Conservation (phyloP, 2,329 filamentous ascomycete genomes). For the Talaromyces piceae region DNA sequence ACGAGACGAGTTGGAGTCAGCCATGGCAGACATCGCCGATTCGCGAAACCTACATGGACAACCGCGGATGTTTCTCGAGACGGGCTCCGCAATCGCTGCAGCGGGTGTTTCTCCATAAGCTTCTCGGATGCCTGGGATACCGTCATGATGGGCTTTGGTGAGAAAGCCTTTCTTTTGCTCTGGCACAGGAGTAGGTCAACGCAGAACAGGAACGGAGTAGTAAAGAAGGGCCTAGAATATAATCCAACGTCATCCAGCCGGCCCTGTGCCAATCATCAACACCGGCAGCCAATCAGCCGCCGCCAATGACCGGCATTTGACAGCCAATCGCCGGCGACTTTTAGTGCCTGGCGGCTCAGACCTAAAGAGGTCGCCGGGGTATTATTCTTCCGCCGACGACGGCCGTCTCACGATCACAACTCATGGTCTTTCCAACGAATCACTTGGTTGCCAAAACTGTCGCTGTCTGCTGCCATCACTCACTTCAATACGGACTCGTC, state of each 20-base stretch:
- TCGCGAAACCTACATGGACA: conserved; percentile 31
- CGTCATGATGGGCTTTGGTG: conserved; percentile 4
- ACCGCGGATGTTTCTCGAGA: conserved; percentile 35
- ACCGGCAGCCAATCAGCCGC: conserved; percentile 6
- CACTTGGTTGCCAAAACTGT: neutral
- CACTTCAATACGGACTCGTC: neutral
- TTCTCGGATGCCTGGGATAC: conserved; percentile 10
- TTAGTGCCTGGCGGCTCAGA: neutral
- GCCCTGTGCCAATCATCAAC: neutral
- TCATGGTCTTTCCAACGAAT: neutral
- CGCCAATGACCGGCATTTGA: too few species aligned
- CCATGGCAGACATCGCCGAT: conserved; percentile 8
- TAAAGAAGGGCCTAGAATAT: neutral
- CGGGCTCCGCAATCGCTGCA: conserved; percentile 38
- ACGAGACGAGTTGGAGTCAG: conserved; percentile 12
- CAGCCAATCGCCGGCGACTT: too few species aligned
- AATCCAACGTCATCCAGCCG: neutral
- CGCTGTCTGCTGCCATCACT: neutral
- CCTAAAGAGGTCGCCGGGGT: neutral
- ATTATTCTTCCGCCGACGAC: conserved; percentile 2
- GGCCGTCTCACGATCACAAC: neutral
- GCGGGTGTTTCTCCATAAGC: conserved; percentile 31
- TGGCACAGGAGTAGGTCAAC: neutral
- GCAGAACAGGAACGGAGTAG: neutral
- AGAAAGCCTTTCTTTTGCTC: neutral